phyloP scores from a whole-genome alignment of 2,329 filamentous ascomycete species.

The Colletotrichum sp. region DNA sequence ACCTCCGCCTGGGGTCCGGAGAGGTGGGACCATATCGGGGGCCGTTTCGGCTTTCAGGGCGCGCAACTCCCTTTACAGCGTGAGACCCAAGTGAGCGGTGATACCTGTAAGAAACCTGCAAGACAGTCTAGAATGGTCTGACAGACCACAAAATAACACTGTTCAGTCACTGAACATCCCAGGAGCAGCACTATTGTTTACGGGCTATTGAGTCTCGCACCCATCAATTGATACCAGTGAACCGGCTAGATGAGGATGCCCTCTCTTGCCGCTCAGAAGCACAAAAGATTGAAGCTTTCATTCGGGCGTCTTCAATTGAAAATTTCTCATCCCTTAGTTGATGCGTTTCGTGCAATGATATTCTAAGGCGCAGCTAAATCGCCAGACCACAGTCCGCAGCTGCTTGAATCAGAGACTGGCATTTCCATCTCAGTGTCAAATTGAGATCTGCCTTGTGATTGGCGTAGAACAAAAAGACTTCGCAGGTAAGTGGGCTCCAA shows the following conservation, averaged over 20 bases:
- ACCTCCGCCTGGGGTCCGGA: no score
- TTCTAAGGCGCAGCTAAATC: background rate
- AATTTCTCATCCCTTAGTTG: accelerated
- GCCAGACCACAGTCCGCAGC: background rate
- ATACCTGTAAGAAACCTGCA: no score
- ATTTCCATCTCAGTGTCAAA: background rate
- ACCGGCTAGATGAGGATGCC: background rate
- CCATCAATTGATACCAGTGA: background rate
- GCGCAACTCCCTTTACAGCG: background rate
- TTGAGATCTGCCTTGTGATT: background rate
- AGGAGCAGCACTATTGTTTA: no score
- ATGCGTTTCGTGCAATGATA: background rate
- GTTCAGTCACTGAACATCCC: accelerated
- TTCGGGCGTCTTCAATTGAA: background rate
- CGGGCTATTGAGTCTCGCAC: background rate
- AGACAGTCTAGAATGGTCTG: accelerated
- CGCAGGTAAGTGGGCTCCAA: background rate
- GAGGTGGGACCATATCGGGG: background rate
- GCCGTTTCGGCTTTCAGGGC: background rate
- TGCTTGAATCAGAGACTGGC: background rate
- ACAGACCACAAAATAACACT: no score
- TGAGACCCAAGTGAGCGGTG: background rate
- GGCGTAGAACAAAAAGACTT: background rate
- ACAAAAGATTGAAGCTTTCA: accelerated
- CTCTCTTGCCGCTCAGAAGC: background rate